phyloP scores from a whole-genome alignment of 2,329 filamentous ascomycete species.

The Fusarium vanettenii region DNA sequence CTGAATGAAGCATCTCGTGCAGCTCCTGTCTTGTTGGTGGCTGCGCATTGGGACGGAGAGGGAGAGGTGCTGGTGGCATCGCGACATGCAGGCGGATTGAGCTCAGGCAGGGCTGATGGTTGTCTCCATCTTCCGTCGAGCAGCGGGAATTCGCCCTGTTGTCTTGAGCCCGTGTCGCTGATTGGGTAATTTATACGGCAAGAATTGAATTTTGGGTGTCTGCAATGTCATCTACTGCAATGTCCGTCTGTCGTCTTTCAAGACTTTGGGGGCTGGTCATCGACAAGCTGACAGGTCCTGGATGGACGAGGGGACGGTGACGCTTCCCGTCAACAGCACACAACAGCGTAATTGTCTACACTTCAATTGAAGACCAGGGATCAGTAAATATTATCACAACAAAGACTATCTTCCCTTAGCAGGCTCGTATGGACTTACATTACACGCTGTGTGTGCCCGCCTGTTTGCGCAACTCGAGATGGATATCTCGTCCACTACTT shows the following conservation, averaged over 20 bases:
- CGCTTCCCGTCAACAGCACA: neutral
- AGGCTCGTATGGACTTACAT: too few species aligned
- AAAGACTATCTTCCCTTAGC: neutral
- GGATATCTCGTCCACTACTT: too few species aligned
- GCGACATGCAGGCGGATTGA: neutral
- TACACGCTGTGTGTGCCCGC: too few species aligned
- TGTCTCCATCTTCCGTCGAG: neutral
- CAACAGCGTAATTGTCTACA: neutral
- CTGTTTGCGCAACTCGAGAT: too few species aligned
- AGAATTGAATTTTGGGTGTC: neutral
- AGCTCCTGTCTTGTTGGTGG: conserved; percentile 1
- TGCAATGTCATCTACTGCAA: neutral
- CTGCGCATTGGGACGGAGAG: neutral
- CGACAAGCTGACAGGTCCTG: neutral
- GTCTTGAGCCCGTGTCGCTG: neutral
- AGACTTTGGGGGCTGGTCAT: neutral
- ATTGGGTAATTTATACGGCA: neutral
- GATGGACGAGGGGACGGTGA: neutral
- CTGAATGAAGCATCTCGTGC: neutral
- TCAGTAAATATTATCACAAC: neutral
- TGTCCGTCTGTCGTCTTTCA: neutral
- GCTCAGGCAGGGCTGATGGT: neutral
- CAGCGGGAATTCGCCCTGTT: neutral
- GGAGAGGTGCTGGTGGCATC: neutral
- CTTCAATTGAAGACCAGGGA: neutral